phyloP scores from a whole-genome alignment of 208 protist genomes.

The Trypanosoma avium region DNA sequence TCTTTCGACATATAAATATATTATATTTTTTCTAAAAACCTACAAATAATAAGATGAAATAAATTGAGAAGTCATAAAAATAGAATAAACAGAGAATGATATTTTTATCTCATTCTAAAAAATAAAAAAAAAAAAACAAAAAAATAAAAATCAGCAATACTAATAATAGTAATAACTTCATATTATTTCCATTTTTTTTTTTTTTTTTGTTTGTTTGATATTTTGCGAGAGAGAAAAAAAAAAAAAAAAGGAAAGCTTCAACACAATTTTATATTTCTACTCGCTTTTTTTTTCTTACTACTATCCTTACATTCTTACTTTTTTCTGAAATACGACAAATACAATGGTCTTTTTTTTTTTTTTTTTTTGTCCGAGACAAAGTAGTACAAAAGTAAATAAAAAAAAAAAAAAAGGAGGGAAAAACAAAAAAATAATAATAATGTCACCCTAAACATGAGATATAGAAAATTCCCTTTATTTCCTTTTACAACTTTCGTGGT shows the following conservation, averaged over 20 bases:
- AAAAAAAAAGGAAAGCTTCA: conserved; percentile 10
- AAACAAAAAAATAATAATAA: not conserved
- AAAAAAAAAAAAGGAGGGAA: conserved; percentile 13
- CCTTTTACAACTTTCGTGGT: not conserved
- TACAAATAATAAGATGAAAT: too few species aligned
- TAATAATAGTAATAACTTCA: not conserved
- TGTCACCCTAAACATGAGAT: not conserved
- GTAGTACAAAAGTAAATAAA: too few species aligned
- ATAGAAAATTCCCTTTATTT: not conserved
- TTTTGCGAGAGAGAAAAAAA: not conserved
- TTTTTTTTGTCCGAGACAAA: too few species aligned
- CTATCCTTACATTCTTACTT: too few species aligned
- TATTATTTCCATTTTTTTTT: not conserved
- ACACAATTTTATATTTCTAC: conserved; percentile 1
- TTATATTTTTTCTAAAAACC: too few species aligned
- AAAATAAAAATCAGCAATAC: not conserved
- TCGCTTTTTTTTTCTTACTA: too few species aligned
- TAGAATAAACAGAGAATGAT: too few species aligned
- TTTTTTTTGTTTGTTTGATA: not conserved
- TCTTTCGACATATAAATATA: conserved; percentile 8
- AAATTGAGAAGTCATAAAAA: too few species aligned
- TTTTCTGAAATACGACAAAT: too few species aligned
- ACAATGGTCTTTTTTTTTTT: too few species aligned
- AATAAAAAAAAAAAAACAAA: not conserved
- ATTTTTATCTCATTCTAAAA: too few species aligned